A percentile compares a stretch with the other conserved stretches of the same genome.
Conservation (phyloP, 495 filamentous ascomycete species). For the Aspergillus cavernicola region DNA sequence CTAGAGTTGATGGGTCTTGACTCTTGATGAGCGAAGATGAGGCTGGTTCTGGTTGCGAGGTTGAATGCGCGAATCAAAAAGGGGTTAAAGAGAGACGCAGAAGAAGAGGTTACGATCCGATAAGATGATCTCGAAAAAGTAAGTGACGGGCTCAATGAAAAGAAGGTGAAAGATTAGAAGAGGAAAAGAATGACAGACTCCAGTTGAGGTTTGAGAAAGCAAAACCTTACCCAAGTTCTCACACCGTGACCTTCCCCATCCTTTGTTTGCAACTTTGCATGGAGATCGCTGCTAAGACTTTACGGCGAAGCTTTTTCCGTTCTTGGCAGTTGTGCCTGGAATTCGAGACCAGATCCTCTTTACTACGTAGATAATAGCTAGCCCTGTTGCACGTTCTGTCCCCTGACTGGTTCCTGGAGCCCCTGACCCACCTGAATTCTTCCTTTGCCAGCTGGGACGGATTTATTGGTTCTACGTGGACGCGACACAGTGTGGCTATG, state of each 20-base stretch:
- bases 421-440: background rate
- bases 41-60: constrained; percentile 2
- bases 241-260: too few relatives aligned
- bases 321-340: constrained; percentile 9
- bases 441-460: background rate
- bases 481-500: background rate
- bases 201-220: background rate
- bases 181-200: background rate
- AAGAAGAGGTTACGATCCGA: background rate
- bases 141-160: too few relatives aligned
- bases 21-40: too few relatives aligned
- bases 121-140: background rate
- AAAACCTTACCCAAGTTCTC: too few relatives aligned
- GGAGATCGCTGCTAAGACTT: constrained; percentile 8
- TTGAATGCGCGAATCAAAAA: background rate
- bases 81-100: background rate
- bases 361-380: too few relatives aligned
- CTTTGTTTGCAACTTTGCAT: too few relatives aligned
- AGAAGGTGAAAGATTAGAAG: background rate
- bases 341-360: too few relatives aligned
- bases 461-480: background rate
- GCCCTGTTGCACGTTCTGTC: too few relatives aligned
- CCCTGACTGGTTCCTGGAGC: too few relatives aligned
- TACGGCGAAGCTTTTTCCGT: constrained; percentile 9
- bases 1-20: background rate